A percentile compares a stretch with the other conserved stretches of the same genome.
phyloP scores from a whole-genome alignment of 2,329 filamentous ascomycete species.

The Leptographium galeiforme region DNA sequence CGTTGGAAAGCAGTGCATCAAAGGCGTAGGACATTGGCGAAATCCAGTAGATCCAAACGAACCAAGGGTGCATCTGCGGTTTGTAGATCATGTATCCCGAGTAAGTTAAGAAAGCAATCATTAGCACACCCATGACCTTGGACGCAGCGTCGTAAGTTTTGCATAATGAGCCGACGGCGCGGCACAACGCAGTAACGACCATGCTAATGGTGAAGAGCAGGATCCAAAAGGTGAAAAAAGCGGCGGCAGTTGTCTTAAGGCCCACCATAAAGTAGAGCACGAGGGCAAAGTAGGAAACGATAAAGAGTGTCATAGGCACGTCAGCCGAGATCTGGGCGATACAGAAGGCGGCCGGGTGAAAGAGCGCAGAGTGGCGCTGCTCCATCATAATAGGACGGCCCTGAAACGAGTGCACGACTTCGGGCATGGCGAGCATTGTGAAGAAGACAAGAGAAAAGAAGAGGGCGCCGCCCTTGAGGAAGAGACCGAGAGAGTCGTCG shows the following conservation, averaged over 20 bases:
- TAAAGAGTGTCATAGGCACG: slow-evolving; percentile 47
- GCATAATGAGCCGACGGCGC: slow-evolving; percentile 45
- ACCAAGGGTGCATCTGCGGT: slow-evolving; percentile 52
- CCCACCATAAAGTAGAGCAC: slow-evolving; percentile 69
- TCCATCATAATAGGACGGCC: slow-evolving; percentile 47
- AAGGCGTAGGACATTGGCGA: slow-evolving; percentile 54
- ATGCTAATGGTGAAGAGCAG: slow-evolving; percentile 37
- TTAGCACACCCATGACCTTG: slow-evolving; percentile 39
- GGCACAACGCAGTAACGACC: slow-evolving; percentile 48
- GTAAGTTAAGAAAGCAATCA: slow-evolving; percentile 52
- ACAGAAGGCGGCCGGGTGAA: slow-evolving; percentile 42
- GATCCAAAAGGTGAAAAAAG: slow-evolving; percentile 54
- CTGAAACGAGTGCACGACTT: slow-evolving; percentile 51
- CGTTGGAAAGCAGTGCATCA: slow-evolving; percentile 43
- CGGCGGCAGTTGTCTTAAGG: slow-evolving; percentile 48
- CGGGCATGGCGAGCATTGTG: slow-evolving; percentile 56
- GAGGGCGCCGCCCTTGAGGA: slow-evolving; percentile 32
- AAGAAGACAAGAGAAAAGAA: slow-evolving; percentile 41
- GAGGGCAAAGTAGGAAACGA: slow-evolving; percentile 54
- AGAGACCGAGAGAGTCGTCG: slow-evolving; percentile 48
- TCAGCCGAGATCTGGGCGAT: slow-evolving; percentile 45
- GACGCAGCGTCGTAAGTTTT: slow-evolving; percentile 51
- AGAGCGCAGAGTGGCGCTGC: slow-evolving; percentile 34
- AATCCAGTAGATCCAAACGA: slow-evolving; percentile 52
- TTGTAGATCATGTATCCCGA: slow-evolving; percentile 55